Evolutionary conservation across 208 protist genomes (phyloP).

Genomic region (Willaertia magna): DNA sequence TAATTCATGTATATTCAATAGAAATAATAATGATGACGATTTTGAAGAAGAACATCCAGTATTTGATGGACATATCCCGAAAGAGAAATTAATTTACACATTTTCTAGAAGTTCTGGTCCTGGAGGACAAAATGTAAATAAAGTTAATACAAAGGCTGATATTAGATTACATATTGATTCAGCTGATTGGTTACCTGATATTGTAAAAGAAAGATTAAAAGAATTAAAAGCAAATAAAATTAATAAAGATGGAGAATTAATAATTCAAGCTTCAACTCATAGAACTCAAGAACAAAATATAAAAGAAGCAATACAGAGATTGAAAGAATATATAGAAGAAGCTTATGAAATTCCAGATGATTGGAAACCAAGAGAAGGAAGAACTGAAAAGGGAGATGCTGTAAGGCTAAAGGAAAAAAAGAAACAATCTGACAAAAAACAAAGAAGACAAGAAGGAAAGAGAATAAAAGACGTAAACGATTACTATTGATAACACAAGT

Average conservation of each 20-base stretch:
- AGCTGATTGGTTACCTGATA: constrained; percentile 29
- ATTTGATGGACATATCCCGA: background rate
- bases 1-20: too few relatives aligned
- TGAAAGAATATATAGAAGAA: constrained; percentile 27
- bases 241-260: constrained; percentile 31
- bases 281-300: constrained; percentile 32
- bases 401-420: constrained; percentile 25
- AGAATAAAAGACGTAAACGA: background rate
- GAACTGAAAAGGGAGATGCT: constrained; percentile 11
- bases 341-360: constrained; percentile 12
- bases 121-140: constrained; percentile 50
- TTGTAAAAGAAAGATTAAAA: constrained; percentile 17
- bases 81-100: background rate
- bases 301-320: constrained; percentile 23
- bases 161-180: constrained; percentile 28
- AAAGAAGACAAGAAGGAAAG: constrained; percentile 11
- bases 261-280: constrained; percentile 14
- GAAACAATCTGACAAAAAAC: background rate
- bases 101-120: constrained; percentile 24
- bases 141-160: constrained; percentile 42
- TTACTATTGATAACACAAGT: background rate
- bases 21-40: background rate
- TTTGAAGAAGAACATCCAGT: background rate
- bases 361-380: constrained; percentile 10
- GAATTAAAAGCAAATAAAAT: constrained; percentile 19